These are phyloP conservation scores for Coemansia sp. DNA, from an alignment of 192 early-diverging fungal species.

Conservation along the genomic window DNA sequence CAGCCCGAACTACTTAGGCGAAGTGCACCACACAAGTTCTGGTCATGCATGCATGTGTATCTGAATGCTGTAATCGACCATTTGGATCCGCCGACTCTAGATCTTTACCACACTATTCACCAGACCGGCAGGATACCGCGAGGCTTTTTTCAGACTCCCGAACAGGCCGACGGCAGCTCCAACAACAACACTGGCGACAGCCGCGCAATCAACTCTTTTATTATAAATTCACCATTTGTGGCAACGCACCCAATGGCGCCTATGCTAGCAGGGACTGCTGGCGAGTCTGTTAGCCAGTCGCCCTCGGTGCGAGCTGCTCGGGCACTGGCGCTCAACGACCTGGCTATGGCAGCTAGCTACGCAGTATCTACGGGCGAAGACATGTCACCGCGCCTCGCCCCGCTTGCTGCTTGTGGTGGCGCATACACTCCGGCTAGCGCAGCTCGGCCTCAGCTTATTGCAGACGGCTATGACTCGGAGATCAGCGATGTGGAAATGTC, in stretches of 20 bases:
- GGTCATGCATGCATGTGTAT: conserved; percentile 11
- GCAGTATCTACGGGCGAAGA: neutral
- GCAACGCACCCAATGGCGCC: too few relatives aligned
- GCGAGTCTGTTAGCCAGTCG: conserved; percentile 6
- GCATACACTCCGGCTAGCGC: neutral
- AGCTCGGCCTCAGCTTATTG: neutral
- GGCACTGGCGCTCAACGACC: conserved; percentile 12
- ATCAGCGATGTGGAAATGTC: conserved; percentile 33
- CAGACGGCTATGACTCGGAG: conserved; percentile 8
- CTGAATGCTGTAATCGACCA: conserved; percentile 14
- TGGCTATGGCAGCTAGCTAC: conserved; percentile 3
- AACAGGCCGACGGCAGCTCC: conserved; percentile 2
- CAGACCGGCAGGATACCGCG: conserved; percentile 24
- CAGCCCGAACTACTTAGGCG: conserved; percentile 4
- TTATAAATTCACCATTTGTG: too few relatives aligned
- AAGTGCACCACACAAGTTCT: conserved; percentile 25
- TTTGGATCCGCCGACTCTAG: conserved; percentile 28
- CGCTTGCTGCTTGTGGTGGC: too few relatives aligned
- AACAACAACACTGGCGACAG: too few relatives aligned
- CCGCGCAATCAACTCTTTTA: too few relatives aligned
- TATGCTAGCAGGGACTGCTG: neutral
- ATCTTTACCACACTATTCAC: conserved; percentile 25
- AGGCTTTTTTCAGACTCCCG: conserved; percentile 33
- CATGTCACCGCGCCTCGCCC: neutral
- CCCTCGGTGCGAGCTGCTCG: conserved; percentile 17